Conservation (phyloP, 1,284 basidiomycete genomes). For the Cryptococcus deneoformans region DNA sequence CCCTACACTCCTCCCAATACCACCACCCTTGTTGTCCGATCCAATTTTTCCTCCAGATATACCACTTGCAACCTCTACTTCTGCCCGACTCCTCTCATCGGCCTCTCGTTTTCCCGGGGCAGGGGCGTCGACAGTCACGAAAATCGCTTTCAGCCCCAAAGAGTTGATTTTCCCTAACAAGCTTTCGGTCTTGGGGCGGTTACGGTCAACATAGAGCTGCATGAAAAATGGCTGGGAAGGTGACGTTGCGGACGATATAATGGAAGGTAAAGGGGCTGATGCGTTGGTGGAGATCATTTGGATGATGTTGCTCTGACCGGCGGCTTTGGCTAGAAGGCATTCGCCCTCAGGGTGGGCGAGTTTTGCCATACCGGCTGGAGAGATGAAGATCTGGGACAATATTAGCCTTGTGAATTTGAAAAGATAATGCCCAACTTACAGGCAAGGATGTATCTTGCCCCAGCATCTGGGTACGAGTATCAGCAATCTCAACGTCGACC, state of each 20-base stretch:
- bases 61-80: constrained; percentile 43
- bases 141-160: constrained; percentile 45
- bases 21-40: constrained; percentile 46
- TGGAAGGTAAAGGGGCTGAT: constrained; percentile 43
- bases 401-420: background rate
- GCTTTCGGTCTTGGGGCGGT: constrained; percentile 43
- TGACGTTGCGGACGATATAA: constrained; percentile 27
- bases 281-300: constrained; percentile 51
- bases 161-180: constrained; percentile 39
- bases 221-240: constrained; percentile 48
- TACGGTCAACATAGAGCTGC: constrained; percentile 50
- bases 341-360: constrained; percentile 47
- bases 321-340: constrained; percentile 39
- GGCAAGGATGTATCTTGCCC: constrained; percentile 41
- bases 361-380: constrained; percentile 49
- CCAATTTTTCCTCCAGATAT: constrained; percentile 47
- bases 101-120: constrained; percentile 50
- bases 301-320: constrained; percentile 42
- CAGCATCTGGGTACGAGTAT: constrained; percentile 41
- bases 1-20: constrained; percentile 48
- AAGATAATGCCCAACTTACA: constrained; percentile 9
- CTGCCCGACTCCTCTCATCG: constrained; percentile 46
- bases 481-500: constrained; percentile 41
- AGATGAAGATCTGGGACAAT: constrained; percentile 41
- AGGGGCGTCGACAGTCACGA: constrained; percentile 50